These are phyloP conservation scores for Neoscytalidium dimidiatum DNA, from an alignment of 2,329 filamentous ascomycete genomes.

Conservation along the genomic window DNA sequence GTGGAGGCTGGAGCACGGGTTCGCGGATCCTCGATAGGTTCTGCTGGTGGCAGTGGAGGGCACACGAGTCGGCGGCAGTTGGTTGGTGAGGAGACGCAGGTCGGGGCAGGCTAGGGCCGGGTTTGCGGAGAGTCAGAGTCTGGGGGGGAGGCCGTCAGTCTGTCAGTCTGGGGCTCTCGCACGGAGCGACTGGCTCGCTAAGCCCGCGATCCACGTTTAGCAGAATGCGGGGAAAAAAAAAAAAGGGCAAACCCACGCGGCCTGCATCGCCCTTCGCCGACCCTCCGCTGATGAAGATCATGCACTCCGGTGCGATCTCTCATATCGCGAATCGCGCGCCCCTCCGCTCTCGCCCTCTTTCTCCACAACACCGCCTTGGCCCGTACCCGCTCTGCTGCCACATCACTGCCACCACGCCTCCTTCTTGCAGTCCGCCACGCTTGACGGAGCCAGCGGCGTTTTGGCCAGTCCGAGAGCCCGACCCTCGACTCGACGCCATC, in stretches of 20 bases:
- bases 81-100: conserved; percentile 7
- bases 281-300: background rate
- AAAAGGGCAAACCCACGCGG: background rate
- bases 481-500: conserved; percentile 1
- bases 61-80: background rate
- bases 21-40: conserved; percentile 3
- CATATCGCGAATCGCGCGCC: background rate
- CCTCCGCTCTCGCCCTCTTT: background rate
- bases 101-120: background rate
- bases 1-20: background rate
- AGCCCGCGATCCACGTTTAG: background rate
- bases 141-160: background rate
- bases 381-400: background rate
- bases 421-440: background rate
- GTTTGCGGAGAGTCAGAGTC: conserved; percentile 3
- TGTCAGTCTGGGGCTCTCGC: background rate
- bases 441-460: background rate
- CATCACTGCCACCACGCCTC: background rate
- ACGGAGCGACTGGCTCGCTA: conserved; percentile 1
- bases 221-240: conserved; percentile 8
- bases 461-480: background rate
- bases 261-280: background rate
- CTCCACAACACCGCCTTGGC: background rate
- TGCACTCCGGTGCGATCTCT: background rate
- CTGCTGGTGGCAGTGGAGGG: background rate